These are phyloP conservation scores for Oenanthe sinensis DNA, from an alignment of 129 eudicot species.

Conservation along the genomic window DNA sequence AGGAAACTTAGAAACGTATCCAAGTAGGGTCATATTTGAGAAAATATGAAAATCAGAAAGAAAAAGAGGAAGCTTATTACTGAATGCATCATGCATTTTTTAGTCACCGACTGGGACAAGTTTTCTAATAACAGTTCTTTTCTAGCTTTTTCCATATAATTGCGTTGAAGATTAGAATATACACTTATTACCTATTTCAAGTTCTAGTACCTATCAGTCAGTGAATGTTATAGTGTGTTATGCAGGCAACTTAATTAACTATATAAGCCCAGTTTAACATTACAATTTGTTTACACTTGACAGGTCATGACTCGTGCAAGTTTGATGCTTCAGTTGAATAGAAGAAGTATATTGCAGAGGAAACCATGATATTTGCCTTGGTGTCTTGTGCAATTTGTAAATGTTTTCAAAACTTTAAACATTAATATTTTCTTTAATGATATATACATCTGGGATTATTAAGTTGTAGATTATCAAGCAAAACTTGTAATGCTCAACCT, in stretches of 20 bases:
- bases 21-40: neutral
- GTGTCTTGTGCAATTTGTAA: neutral
- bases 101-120: neutral
- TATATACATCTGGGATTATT: neutral
- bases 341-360: neutral
- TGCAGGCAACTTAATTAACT: neutral
- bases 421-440: neutral
- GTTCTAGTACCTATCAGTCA: neutral
- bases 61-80: neutral
- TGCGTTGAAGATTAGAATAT: neutral
- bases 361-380: neutral
- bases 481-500: too few species aligned
- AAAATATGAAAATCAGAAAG: neutral
- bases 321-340: slow-evolving; percentile 18
- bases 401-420: neutral
- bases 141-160: neutral
- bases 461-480: neutral
- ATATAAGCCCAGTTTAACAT: neutral
- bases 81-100: neutral
- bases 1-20: neutral
- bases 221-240: neutral
- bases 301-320: slow-evolving; percentile 33
- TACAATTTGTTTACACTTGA: neutral
- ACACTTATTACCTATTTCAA: neutral
- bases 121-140: neutral